Conservation (phyloP, 148 eudicot genomes). For the Vaccinium myrtillus region DNA sequence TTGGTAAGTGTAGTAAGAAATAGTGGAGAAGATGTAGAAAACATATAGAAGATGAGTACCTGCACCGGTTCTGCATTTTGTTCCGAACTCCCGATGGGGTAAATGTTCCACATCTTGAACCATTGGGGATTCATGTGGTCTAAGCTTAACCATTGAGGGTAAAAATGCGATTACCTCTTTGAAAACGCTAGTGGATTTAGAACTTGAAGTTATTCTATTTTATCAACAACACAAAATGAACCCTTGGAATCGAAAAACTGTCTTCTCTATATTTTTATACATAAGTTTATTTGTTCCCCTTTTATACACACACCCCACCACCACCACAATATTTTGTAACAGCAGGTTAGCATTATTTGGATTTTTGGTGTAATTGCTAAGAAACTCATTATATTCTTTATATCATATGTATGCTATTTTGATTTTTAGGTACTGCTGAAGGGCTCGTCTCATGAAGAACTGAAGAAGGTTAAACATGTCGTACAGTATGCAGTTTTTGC, state of each 20-base stretch:
- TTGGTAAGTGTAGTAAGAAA: neutral
- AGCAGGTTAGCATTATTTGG: neutral
- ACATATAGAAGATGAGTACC: neutral
- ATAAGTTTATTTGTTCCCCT: too few relatives aligned
- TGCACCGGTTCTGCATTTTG: neutral
- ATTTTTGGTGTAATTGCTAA: neutral
- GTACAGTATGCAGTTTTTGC: conserved; percentile 89
- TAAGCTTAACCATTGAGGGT: neutral
- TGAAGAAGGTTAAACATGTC: conserved; percentile 83
- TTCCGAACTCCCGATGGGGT: neutral
- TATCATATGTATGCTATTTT: neutral
- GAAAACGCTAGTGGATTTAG: neutral
- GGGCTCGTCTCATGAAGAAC: conserved; percentile 74
- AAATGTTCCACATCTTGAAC: neutral
- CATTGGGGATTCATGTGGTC: neutral
- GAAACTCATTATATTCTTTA: neutral
- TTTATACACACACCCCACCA: too few relatives aligned
- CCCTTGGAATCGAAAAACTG: neutral
- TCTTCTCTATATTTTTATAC: neutral
- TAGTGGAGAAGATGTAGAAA: neutral
- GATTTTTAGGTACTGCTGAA: conserved; percentile 71
- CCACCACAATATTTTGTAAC: neutral
- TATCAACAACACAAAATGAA: neutral
- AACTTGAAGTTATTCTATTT: neutral
- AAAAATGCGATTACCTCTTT: neutral